A percentile compares a stretch with the other conserved stretches of the same genome.
Conservation (phyloP, 2,329 filamentous ascomycete species). For the Parastagonospora nodorum region DNA sequence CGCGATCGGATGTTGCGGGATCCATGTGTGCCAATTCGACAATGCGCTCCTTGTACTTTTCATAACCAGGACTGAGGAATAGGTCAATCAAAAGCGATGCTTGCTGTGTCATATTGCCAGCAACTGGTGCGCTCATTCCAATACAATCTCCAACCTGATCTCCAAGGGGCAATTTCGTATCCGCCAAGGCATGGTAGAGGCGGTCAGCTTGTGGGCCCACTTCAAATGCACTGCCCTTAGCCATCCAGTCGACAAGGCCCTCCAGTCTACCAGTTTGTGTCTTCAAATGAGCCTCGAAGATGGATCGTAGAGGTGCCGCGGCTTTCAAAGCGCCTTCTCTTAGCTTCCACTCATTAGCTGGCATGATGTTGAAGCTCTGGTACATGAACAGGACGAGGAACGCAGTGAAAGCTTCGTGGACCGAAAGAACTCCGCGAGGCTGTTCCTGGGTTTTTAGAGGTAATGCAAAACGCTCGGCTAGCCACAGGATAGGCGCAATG, state of each 20-base stretch:
- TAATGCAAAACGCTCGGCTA: constrained; percentile 68
- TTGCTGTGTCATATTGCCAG: constrained; percentile 59
- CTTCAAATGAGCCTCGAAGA: constrained; percentile 68
- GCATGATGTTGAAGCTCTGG: constrained; percentile 60
- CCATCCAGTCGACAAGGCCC: constrained; percentile 57
- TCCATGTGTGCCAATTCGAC: constrained; percentile 55
- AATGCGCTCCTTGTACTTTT: constrained; percentile 58
- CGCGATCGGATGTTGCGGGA: constrained; percentile 59
- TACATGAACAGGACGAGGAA: constrained; percentile 69
- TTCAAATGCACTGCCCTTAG: constrained; percentile 60
- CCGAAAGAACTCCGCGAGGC: constrained; percentile 59
- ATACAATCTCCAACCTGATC: constrained; percentile 59
- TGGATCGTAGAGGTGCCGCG: constrained; percentile 71
- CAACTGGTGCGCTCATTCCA: constrained; percentile 56
- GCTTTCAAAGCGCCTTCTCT: constrained; percentile 51
- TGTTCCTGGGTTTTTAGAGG: constrained; percentile 68
- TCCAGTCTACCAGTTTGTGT: constrained; percentile 59
- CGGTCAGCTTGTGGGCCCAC: constrained; percentile 57
- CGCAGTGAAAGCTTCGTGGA: constrained; percentile 56
- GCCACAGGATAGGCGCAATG: constrained; percentile 66
- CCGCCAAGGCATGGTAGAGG: constrained; percentile 56
- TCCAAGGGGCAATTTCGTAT: constrained; percentile 52
- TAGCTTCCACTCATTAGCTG: constrained; percentile 55
- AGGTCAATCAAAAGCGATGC: constrained; percentile 60
- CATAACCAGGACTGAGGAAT: constrained; percentile 56